Base-by-base conservation (phyloP, 352 stramenopile genomes). In the Thalassiosira sp. region DNA sequence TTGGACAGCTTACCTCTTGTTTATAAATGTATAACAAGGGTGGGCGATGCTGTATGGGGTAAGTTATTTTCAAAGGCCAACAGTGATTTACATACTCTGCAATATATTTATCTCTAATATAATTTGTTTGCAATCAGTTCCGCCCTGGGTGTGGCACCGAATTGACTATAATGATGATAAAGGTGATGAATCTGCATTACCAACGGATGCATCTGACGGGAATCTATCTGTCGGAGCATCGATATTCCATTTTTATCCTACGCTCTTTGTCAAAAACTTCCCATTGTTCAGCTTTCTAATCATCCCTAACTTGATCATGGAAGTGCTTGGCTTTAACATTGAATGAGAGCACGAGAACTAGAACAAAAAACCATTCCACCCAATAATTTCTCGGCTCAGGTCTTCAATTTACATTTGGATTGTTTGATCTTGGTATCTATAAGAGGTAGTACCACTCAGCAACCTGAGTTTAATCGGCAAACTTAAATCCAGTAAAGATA, bases 211-310 rank as follows among this genome's bases (percentile, higher is more conserved):
- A 10, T 3, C 31, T 16, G 13, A 70, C 42, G 46, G 67, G 10
- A 68, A 40, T n/a, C 28, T 91, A 16, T 82, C 88, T 2, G 79
- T 94, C 69, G 82, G 69, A n/a, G 86, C 74, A 49, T 92, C 86
- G 3, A 56, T 94, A 5, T 94, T 94, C 82, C 88, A 94, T 81
- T 92, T 94, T 82, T 86, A 86, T 60, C 74, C 79, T 0, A 62
- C 18, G 2, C 69, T 89, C 20, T 91, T 82, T 71, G 10, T 82
- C 0, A 45, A 20, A 8, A 69, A 82, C 18, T 86, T 90, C 70
- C 81, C 85, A 27, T 52, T 91, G 8, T 92, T 90, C 79, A 79
- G 85, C 37, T 46, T 84, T 15, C 24, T 90, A 2, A 78, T 94
- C 7, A 53, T 92, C 16, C 88, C 88, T 7, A 86, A 87, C 33